A percentile compares a stretch with the other conserved stretches of the same genome.
These are phyloP conservation scores for Colletotrichum kahawae DNA, from an alignment of 2,329 filamentous ascomycete genomes.

Conservation along the genomic window DNA sequence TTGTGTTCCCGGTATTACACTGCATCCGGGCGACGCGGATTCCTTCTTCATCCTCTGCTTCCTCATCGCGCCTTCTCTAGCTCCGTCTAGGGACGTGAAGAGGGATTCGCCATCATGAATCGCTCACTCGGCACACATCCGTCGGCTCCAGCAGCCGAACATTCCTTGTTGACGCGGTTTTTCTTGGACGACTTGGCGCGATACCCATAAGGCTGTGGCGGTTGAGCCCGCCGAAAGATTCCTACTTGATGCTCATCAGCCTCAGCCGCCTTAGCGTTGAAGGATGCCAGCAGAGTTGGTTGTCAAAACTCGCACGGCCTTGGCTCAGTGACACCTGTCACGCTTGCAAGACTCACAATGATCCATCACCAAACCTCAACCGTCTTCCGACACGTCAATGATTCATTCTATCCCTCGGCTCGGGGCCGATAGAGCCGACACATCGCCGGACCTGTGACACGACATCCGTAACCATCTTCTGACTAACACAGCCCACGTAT, in stretches of 20 bases:
- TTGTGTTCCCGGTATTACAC: slow-evolving; percentile 6
- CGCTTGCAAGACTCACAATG: not conserved
- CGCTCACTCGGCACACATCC: too few species aligned
- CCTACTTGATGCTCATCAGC: not conserved
- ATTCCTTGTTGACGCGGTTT: not conserved
- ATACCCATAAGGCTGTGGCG: not conserved
- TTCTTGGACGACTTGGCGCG: not conserved
- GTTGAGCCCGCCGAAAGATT: not conserved
- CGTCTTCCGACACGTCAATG: not conserved
- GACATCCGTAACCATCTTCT: not conserved
- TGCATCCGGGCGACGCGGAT: not conserved
- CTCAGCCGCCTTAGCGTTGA: not conserved
- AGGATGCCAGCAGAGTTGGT: not conserved
- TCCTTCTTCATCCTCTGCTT: not conserved
- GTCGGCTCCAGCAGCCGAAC: not conserved
- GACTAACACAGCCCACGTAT: not conserved
- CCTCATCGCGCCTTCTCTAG: not conserved
- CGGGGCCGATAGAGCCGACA: not conserved
- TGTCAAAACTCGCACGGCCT: not conserved
- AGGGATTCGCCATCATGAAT: not conserved
- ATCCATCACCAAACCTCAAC: not conserved
- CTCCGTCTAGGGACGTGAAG: not conserved
- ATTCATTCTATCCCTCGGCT: not conserved
- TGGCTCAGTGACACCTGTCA: not conserved
- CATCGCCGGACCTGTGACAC: not conserved